Base-by-base conservation (phyloP, 148 eudicot genomes). In the Chenopodium suecicum region DNA sequence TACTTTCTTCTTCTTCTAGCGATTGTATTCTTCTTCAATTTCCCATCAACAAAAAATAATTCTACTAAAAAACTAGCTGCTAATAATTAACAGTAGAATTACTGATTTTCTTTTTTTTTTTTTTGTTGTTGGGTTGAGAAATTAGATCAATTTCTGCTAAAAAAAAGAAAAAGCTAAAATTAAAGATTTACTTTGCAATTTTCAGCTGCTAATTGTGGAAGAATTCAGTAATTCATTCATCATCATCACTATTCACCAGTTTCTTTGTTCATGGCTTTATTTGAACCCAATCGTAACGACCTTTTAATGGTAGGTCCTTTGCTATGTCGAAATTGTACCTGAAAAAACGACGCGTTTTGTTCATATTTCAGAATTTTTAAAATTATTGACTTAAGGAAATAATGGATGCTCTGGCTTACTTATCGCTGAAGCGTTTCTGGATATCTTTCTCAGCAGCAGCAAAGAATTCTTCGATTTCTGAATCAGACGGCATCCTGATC, bases 291-390 rank as follows among this genome's bases (percentile, higher is more conserved):
- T 93, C 92, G 82, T 88, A 93, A n/a, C 95, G 97, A 25, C 99
- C 99, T 84, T 91, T 85, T 76, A 95, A 67, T 0, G 98, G 92
- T 46, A 88, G 87, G 56, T 92, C 98, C 85, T 89, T 93, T 66
- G 64, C 88, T 23, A 91, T 54, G 82, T 95, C 98, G 81, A 87
- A 93, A 87, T 95, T 95, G 85, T 95, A 95, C 93, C 98, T 93
- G 62, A 56, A 56, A 87, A 79, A 83, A 69, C 66, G 7, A 62
- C 75, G 23, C 67, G 41, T 25, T 73, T 46, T 9, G 2, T 20
- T 11, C 6, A 56, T 34, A 31, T 80, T 60, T 13, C 10, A 58
- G 6, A 50, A 0, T 9, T 1, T 50, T 6, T 25, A 4, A 41
- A 16, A 5, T 50, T 25, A 25, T 44, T 23, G 64, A 62, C 11